phyloP scores from a whole-genome alignment of 306 rosid genomes.

The Carpinus fangiana region DNA sequence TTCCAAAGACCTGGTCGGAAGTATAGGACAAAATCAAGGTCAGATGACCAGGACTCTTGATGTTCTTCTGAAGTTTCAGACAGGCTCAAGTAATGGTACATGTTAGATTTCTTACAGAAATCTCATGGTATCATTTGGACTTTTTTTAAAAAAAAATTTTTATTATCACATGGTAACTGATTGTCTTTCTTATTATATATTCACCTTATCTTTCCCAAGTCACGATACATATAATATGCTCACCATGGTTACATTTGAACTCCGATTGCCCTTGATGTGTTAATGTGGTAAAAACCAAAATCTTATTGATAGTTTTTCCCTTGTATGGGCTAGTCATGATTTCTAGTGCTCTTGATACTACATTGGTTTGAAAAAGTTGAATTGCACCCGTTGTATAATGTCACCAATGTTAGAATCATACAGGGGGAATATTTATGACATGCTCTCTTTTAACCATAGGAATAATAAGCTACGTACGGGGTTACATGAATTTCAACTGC shows the following conservation, averaged over 20 bases:
- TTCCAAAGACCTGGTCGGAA: conserved; percentile 19
- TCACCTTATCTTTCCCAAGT: background rate
- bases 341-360: too few relatives aligned
- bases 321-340: too few relatives aligned
- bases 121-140: background rate
- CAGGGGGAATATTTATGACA: too few relatives aligned
- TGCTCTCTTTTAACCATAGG: too few relatives aligned
- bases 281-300: background rate
- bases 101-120: conserved; percentile 6
- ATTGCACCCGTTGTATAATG: too few relatives aligned
- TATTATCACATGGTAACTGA: background rate
- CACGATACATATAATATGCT: background rate
- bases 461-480: background rate
- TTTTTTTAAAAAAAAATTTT: too few relatives aligned
- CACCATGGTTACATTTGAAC: background rate
- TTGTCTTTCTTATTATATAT: background rate
- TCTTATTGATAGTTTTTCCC: background rate
- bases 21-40: conserved; percentile 16
- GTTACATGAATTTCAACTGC: background rate
- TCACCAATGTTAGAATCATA: too few relatives aligned
- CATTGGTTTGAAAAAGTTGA: too few relatives aligned
- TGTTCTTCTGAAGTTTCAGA: background rate
- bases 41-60: conserved; percentile 22
- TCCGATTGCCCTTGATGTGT: background rate
- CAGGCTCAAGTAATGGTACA: background rate